phyloP scores from a whole-genome alignment of 2,329 filamentous ascomycete genomes.

The Epichloe gansuensis region DNA sequence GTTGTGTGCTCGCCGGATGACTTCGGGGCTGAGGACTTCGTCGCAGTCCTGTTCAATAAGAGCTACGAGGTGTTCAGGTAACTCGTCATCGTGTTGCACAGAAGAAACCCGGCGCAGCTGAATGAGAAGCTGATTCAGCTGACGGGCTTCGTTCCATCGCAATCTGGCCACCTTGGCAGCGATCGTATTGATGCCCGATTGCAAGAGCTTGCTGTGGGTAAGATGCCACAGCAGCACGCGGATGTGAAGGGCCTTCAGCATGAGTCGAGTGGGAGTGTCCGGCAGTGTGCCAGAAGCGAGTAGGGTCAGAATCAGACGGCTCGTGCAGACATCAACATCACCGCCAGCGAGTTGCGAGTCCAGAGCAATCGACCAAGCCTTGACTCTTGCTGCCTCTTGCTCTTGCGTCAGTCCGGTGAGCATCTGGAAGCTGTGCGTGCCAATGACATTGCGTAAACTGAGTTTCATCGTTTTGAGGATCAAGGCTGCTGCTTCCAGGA shows the following conservation, averaged over 20 bases:
- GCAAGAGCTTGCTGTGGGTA: slow-evolving; percentile 52
- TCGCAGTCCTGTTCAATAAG: slow-evolving; percentile 73
- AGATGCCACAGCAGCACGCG: slow-evolving; percentile 78
- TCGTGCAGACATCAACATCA: slow-evolving; percentile 80
- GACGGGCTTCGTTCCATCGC: slow-evolving; percentile 72
- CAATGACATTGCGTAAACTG: slow-evolving; percentile 64
- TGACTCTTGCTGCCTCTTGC: slow-evolving; percentile 73
- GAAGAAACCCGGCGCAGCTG: slow-evolving; percentile 29
- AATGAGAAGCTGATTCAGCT: slow-evolving; percentile 39
- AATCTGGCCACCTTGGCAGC: slow-evolving; percentile 62
- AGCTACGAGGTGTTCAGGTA: slow-evolving; percentile 65
- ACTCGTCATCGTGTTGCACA: slow-evolving; percentile 40
- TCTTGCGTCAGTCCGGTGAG: slow-evolving; percentile 73
- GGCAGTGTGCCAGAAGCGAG: slow-evolving; percentile 81
- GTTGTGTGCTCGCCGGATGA: slow-evolving; percentile 80
- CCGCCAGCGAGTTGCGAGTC: slow-evolving; percentile 88
- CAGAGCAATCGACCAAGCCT: slow-evolving; percentile 86
- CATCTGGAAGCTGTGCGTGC: slow-evolving; percentile 63
- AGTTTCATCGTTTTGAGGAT: slow-evolving; percentile 72
- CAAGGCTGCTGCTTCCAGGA: slow-evolving; percentile 73
- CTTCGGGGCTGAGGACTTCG: slow-evolving; percentile 62
- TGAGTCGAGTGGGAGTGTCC: slow-evolving; percentile 67
- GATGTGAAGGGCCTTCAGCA: slow-evolving; percentile 86
- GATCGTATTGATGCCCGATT: slow-evolving; percentile 52
- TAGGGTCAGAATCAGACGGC: slow-evolving; percentile 71